Evolutionary conservation across 2,329 filamentous ascomycete genomes (phyloP).

Genomic region (Colletotrichum australisinense): DNA sequence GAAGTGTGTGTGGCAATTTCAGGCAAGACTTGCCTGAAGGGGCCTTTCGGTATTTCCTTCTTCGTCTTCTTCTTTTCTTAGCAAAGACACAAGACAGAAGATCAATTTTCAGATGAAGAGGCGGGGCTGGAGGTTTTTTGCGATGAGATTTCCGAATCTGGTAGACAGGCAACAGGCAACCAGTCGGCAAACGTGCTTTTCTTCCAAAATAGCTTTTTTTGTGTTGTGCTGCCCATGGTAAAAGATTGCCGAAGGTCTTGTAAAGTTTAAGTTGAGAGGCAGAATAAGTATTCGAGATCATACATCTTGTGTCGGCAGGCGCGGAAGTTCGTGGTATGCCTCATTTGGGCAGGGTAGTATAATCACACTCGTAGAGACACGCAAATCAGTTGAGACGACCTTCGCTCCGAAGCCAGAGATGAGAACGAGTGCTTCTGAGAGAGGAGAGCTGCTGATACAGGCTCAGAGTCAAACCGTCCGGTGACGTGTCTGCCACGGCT

Average conservation of each 20-base stretch:
- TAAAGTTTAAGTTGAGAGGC: neutral
- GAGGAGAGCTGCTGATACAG: too few relatives aligned
- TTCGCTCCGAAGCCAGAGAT: too few relatives aligned
- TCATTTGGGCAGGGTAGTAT: too few relatives aligned
- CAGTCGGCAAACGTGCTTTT: neutral
- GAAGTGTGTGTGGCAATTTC: neutral
- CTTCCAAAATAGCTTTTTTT: neutral
- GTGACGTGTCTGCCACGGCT: too few relatives aligned
- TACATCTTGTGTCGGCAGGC: neutral
- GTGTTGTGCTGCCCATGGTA: neutral
- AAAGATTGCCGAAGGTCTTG: neutral
- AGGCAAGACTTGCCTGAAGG: neutral
- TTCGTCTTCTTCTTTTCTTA: neutral
- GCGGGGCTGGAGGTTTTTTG: neutral
- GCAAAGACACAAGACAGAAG: too few relatives aligned
- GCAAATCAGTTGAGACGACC: too few relatives aligned
- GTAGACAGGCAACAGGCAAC: neutral
- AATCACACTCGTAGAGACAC: too few relatives aligned
- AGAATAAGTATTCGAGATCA: fast-evolving
- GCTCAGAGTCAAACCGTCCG: too few relatives aligned
- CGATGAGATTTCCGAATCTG: neutral
- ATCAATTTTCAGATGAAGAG: neutral
- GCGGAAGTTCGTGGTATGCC: too few relatives aligned
- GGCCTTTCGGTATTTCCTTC: neutral
- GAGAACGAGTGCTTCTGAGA: too few relatives aligned